A percentile compares a stretch with the other conserved stretches of the same genome.
phyloP scores from a whole-genome alignment of 441 rosid species.

The Sinapis alba region DNA sequence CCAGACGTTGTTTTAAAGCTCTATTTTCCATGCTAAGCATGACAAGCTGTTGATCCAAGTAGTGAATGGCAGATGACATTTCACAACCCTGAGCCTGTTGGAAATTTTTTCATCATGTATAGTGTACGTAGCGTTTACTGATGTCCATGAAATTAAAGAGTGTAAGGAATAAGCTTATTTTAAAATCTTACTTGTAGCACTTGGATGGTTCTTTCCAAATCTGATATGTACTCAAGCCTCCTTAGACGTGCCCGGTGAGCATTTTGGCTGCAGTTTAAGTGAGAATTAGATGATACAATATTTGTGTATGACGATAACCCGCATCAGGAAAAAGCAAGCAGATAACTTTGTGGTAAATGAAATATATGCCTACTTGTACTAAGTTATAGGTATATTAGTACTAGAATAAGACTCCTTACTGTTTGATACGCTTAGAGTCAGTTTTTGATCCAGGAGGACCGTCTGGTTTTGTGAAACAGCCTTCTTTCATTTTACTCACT shows the following conservation, averaged over 20 bases:
- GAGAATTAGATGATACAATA: neutral
- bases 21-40: conserved; percentile 57
- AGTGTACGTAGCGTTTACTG: neutral
- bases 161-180: neutral
- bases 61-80: conserved; percentile 48
- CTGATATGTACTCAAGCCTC: conserved; percentile 56
- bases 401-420: conserved; percentile 38
- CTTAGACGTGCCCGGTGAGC: conserved; percentile 58
- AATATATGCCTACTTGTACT: neutral
- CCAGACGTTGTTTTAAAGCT: conserved; percentile 48
- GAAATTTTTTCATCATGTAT: neutral
- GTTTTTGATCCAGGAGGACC: conserved; percentile 39
- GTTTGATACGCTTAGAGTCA: conserved; percentile 50
- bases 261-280: conserved; percentile 43
- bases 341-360: neutral
- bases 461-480: conserved; percentile 22
- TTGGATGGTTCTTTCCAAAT: conserved; percentile 54
- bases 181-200: conserved; percentile 47
- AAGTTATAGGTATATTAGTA: neutral
- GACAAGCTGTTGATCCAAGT: conserved; percentile 48
- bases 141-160: neutral
- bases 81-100: conserved; percentile 54
- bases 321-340: neutral
- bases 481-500: conserved; percentile 26
- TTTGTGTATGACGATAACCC: neutral